Base-by-base conservation (phyloP, 192 early-diverging fungal species). In the Thamnidium elegans region DNA sequence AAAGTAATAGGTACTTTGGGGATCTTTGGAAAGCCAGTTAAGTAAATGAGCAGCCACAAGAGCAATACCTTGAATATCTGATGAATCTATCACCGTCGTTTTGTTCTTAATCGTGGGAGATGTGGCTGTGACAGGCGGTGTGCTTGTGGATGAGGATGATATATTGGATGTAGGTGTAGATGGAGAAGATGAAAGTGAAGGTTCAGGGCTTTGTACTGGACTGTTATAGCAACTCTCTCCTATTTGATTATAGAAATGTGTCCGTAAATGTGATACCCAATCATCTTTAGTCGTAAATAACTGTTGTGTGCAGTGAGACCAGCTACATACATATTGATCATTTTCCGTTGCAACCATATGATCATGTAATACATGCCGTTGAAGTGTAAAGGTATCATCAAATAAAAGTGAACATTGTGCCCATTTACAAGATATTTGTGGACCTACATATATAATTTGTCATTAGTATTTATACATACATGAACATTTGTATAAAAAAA, bases 301-400 rank as follows among this genome's bases (percentile, higher is more conserved):
- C 26, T 45, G 44, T 45, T 45, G 44, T 13, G 44, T 43, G 36
- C 55, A 58, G 17, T 36, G 15, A 11, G 17, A 36, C 55, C 55
- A 58, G 19, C 11, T 15, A 21, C 55, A 58, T 3, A 10, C 2
- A 58, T 58, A 43, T 6, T 43, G 17, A 9, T 34, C 7, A 7
- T 7, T 36, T 4, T 11, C 26, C 26, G 26, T 26, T 26, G 26
- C 26, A 26, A 26, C 36, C 7, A 78, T 60, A 43, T 85, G 83
- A 42, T 79, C 70, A 36, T 78, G 61, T 36, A 83, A 55, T 26
- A 82, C 69, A 58, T 85, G 83, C 26, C 74, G 63, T 8, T 78
- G 76, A 11, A 85, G 55, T 17, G 74, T 55, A 14, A 69, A 66
- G 43, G 79, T 73, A 10, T 70, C 69, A 10, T 63, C 15, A 26